Conservation (phyloP, 371 early-diverging fungal species). For the Mucor circinelloides region DNA sequence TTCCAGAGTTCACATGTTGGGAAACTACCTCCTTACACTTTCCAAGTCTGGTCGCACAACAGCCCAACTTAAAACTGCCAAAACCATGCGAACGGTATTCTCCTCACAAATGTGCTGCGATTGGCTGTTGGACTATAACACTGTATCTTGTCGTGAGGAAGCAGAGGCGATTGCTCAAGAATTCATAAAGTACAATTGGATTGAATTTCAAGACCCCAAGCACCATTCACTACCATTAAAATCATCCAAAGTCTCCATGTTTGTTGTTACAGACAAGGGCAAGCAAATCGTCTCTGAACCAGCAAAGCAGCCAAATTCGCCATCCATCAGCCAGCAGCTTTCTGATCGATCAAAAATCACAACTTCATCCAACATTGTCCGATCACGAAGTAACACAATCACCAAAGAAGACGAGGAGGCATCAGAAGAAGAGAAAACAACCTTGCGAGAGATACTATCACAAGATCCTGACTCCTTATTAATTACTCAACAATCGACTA, state of each 20-base stretch:
- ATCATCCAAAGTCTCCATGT: constrained; percentile 23
- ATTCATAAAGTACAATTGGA: constrained; percentile 60
- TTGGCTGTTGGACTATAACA: constrained; percentile 65
- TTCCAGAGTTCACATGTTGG: constrained; percentile 40
- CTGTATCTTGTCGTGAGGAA: constrained; percentile 67
- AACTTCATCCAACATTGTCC: neutral
- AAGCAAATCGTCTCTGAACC: constrained; percentile 22
- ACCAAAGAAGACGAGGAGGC: constrained; percentile 1
- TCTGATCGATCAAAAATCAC: constrained; percentile 1
- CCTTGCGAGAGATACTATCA: constrained; percentile 20
- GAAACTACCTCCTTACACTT: constrained; percentile 42
- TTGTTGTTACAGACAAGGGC: constrained; percentile 32
- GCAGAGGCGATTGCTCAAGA: constrained; percentile 54
- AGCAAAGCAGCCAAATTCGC: constrained; percentile 12
- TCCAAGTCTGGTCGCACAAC: constrained; percentile 27
- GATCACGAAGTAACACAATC: constrained; percentile 11
- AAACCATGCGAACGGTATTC: constrained; percentile 43
- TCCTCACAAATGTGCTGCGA: constrained; percentile 53
- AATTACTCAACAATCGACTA: constrained; percentile 5
- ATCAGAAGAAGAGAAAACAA: constrained; percentile 16
- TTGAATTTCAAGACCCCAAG: constrained; percentile 47
- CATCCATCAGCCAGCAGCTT: constrained; percentile 10
- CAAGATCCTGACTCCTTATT: constrained; percentile 22
- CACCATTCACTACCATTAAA: constrained; percentile 14
- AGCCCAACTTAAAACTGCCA: constrained; percentile 15